These are phyloP conservation scores for Phaeotremella skinneri DNA, from an alignment of 768 basidiomycete genomes.

Conservation along the genomic window DNA sequence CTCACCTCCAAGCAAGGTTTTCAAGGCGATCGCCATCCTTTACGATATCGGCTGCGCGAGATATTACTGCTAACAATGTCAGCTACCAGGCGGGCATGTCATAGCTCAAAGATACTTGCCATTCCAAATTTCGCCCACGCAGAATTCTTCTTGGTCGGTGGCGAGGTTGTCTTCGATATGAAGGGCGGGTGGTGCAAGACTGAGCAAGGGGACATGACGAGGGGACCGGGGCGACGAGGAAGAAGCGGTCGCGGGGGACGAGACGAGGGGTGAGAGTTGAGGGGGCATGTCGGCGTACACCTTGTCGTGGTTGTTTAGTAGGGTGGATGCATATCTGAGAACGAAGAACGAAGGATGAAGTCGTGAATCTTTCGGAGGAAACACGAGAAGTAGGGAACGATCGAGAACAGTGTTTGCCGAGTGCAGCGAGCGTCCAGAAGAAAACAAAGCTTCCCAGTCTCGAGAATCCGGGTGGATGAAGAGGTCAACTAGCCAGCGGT, in stretches of 20 bases:
- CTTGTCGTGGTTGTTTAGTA: background rate
- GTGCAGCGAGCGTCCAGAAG: background rate
- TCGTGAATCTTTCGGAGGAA: background rate
- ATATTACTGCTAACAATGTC: constrained; percentile 25
- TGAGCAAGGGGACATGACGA: constrained; percentile 30
- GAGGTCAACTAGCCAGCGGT: no score
- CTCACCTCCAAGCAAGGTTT: constrained; percentile 45
- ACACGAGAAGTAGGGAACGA: no score
- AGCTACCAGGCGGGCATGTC: no score
- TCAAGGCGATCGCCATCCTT: constrained; percentile 46
- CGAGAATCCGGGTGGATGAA: no score
- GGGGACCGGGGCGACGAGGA: constrained; percentile 12
- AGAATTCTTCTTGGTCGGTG: constrained; percentile 35
- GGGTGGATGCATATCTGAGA: background rate
- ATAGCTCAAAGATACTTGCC: no score
- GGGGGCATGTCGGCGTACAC: background rate
- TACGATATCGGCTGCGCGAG: constrained; percentile 38
- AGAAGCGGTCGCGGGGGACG: constrained; percentile 14
- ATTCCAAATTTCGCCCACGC: constrained; percentile 43
- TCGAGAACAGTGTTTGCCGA: no score
- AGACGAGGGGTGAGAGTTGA: constrained; percentile 1
- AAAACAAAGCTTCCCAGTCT: no score
- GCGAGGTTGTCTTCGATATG: constrained; percentile 34
- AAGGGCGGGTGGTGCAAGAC: constrained; percentile 40
- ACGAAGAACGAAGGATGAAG: background rate